These are phyloP conservation scores for Tetrapyrgos nigripes DNA, from an alignment of 1,284 basidiomycete genomes.

Conservation along the genomic window DNA sequence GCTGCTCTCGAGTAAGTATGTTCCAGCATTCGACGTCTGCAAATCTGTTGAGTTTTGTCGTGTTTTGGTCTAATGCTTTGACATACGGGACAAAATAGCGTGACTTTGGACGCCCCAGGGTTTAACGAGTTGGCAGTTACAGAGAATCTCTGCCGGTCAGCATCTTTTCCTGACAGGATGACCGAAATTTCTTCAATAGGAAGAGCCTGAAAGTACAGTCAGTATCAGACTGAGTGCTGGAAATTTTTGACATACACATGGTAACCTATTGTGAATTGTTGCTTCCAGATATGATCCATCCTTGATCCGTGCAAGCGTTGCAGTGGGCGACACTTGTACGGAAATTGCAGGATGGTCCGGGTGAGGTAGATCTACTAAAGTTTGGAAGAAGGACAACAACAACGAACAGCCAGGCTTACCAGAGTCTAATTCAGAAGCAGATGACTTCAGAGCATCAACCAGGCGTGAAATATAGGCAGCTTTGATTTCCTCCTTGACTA, in stretches of 20 bases:
- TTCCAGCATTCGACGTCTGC: conserved; percentile 71
- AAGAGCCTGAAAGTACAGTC: conserved; percentile 45
- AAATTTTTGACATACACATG: conserved; percentile 63
- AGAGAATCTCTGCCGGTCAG: conserved; percentile 58
- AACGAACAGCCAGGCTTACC: conserved; percentile 45
- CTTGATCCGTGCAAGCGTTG: conserved; percentile 55
- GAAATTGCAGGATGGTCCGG: conserved; percentile 73
- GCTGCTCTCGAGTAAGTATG: conserved; percentile 63
- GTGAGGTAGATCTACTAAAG: conserved; percentile 62
- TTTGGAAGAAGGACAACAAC: background rate
- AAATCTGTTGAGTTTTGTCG: no score
- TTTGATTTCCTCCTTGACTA: conserved; percentile 58
- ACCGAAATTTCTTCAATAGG: conserved; percentile 58
- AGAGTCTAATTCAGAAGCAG: conserved; percentile 57
- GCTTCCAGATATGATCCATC: conserved; percentile 73
- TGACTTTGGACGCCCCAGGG: conserved; percentile 61
- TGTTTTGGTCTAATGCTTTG: no score
- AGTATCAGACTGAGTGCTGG: conserved; percentile 1
- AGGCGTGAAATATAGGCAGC: conserved; percentile 59
- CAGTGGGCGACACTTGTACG: conserved; percentile 52
- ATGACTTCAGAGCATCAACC: conserved; percentile 54
- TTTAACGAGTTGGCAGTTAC: conserved; percentile 42
- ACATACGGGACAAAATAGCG: conserved; percentile 74
- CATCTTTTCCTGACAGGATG: conserved; percentile 60
- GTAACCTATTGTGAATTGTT: conserved; percentile 66